Conservation (phyloP, 345 rosid genomes). For the Viola odorata region DNA sequence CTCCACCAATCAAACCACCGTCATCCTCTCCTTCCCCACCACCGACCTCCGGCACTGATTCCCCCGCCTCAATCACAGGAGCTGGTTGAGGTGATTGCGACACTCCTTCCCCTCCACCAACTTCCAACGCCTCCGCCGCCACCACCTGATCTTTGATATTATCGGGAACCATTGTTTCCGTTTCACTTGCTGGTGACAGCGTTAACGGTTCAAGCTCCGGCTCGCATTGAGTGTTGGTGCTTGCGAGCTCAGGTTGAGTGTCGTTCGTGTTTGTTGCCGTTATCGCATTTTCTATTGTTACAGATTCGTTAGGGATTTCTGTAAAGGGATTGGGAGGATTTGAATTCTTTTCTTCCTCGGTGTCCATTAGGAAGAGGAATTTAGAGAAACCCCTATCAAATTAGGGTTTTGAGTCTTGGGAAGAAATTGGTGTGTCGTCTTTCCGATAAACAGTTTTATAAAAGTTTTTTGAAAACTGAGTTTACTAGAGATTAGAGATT, state of each 20-base stretch:
- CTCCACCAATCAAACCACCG: conserved; percentile 7
- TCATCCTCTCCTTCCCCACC: conserved; percentile 3
- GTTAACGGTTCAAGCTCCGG: background rate
- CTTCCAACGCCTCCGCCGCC: conserved; percentile 1
- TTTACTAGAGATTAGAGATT: background rate
- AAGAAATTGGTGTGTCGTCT: conserved; percentile 12
- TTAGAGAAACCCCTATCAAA: conserved; percentile 20
- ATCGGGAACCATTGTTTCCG: conserved; percentile 4
- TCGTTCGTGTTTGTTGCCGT: conserved; percentile 1
- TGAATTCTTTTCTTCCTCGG: conserved; percentile 43
- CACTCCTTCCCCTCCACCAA: conserved; percentile 12
- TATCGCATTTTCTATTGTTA: background rate
- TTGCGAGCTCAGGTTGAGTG: background rate
- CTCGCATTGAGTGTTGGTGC: conserved; percentile 16
- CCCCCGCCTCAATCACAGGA: background rate
- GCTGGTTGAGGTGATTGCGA: background rate
- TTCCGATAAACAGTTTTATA: background rate
- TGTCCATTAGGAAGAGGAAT: conserved; percentile 34
- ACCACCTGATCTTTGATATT: conserved; percentile 7
- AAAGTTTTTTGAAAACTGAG: background rate
- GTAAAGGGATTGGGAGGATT: conserved; percentile 13
- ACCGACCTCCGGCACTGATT: background rate
- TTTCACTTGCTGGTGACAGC: conserved; percentile 3
- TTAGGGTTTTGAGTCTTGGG: conserved; percentile 32
- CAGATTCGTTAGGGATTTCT: conserved; percentile 15